phyloP scores from a whole-genome alignment of 176 grass and related monocot species.

The Panicum miliaceum region DNA sequence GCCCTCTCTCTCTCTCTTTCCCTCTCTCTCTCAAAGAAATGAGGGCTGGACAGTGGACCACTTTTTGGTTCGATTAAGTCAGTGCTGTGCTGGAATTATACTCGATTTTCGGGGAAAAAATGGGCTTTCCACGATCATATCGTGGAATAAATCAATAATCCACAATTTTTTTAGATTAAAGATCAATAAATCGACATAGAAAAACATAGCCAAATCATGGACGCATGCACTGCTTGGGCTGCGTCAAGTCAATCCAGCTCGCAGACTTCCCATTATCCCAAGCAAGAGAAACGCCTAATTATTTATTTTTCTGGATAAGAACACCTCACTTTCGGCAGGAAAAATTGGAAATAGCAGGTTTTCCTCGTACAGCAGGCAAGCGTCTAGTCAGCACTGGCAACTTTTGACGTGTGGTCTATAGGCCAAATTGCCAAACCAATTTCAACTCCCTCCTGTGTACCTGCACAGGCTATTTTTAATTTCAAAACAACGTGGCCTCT shows the following conservation, averaged over 20 bases:
- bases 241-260: neutral
- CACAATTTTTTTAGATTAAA: too few relatives aligned
- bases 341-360: neutral
- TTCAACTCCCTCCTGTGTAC: neutral
- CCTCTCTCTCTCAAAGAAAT: too few relatives aligned
- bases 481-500: slow-evolving; percentile 2
- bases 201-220: neutral
- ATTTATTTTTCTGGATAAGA: neutral
- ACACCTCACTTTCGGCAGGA: neutral
- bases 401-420: slow-evolving; percentile 8
- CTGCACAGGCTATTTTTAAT: neutral
- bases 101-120: neutral
- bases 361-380: neutral
- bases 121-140: neutral
- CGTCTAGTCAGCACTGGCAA: neutral
- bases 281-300: neutral
- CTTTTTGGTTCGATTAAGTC: too few relatives aligned
- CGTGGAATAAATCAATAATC: neutral
- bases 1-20: too few relatives aligned
- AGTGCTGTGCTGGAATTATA: too few relatives aligned
- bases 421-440: too few relatives aligned
- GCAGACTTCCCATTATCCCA: neutral
- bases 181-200: neutral
- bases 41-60: too few relatives aligned
- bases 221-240: neutral